Evolutionary conservation across 163 green algal genomes (phyloP), one percentile per base, ranked within the genome.

Genomic region (Scenedesmus sp.): DNA sequence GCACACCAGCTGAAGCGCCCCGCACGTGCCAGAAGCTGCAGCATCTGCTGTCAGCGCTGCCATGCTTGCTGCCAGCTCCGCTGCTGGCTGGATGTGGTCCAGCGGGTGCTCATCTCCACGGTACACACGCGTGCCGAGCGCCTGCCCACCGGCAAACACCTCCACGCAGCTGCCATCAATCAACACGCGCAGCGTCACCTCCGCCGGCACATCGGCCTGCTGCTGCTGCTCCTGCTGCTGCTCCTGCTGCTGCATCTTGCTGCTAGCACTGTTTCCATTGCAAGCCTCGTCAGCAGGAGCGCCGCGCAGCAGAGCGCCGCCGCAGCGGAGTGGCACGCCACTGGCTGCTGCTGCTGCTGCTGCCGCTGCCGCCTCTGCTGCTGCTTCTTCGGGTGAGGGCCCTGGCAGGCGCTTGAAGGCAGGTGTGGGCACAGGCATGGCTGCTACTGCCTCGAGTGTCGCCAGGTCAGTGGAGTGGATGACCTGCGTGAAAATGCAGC

Each of bases 51-150:
- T 20, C 57, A 76, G 10, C 26, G 56, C 2, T 15, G 4, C 16
- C 46, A 67, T 56, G 16, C 12, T 55, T 66, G 54, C 82, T 20
- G 23, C n/a, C 2, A 66, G 12, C 81, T 86, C 46, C 54, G 81
- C 52, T 57, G 34, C 12, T 1, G 46, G 34, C 3, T 26, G 34
- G 10, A 6, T n/a, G 34, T 57, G 57, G 12, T 34, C 23, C n/a
- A 90, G 2, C 55, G 74, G 34, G 26, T 55, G 57, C 66, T 94
- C 95, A 5, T 89, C 89, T 4, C 96, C 96, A 10, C 97, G 93
- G 94, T 98, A 99, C 46, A 98, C 91, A 12, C 97, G 93, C 8
- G 97, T 99, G 84, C 90, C 96, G 12, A 99, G 95, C 59, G 97
- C 97, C 92, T 98, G 93, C 0, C 96, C 96, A 7, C n/a, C 95